Percentiles rank a stretch among this genome's conserved stretches.
Conservation (phyloP, 768 basidiomycete genomes). For the Candolleomyces aberdarensis region DNA sequence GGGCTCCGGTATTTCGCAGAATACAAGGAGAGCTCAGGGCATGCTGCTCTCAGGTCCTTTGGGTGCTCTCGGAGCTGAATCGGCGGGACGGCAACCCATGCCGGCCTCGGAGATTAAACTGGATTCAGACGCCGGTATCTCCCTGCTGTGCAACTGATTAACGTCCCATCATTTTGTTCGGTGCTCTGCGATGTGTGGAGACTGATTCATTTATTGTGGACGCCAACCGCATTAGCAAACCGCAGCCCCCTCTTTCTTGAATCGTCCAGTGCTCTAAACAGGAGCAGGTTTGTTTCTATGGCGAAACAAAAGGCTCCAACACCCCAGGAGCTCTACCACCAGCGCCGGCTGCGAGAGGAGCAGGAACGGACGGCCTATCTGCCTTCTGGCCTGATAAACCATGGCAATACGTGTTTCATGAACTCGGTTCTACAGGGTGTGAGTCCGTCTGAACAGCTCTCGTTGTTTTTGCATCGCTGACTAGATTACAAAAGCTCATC, state of each 20-base stretch:
- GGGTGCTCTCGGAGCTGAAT: no score
- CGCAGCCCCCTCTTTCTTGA: not conserved
- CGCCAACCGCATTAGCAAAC: no score
- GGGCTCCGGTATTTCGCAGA: no score
- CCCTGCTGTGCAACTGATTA: no score
- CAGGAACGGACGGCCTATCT: constrained; percentile 55
- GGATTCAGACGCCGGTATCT: no score
- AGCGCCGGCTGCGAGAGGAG: constrained; percentile 59
- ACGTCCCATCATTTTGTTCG: no score
- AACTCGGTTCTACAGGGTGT: constrained; percentile 92
- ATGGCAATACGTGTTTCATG: constrained; percentile 94
- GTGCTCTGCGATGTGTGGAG: no score
- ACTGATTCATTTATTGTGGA: no score
- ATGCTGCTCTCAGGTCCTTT: no score
- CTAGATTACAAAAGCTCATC: constrained; percentile 45
- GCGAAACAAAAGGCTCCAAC: constrained; percentile 53
- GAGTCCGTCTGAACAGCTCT: constrained; percentile 27
- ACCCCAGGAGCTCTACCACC: constrained; percentile 62
- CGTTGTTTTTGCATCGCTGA: constrained; percentile 3
- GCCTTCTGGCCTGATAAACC: constrained; percentile 75
- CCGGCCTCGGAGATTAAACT: no score
- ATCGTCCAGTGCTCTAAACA: not conserved
- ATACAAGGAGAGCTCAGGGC: no score
- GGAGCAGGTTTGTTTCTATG: constrained; percentile 29
- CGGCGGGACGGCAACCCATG: no score